Evolutionary conservation across 805 yeast species (phyloP).

Genomic region (Candida qinlingensis): DNA sequence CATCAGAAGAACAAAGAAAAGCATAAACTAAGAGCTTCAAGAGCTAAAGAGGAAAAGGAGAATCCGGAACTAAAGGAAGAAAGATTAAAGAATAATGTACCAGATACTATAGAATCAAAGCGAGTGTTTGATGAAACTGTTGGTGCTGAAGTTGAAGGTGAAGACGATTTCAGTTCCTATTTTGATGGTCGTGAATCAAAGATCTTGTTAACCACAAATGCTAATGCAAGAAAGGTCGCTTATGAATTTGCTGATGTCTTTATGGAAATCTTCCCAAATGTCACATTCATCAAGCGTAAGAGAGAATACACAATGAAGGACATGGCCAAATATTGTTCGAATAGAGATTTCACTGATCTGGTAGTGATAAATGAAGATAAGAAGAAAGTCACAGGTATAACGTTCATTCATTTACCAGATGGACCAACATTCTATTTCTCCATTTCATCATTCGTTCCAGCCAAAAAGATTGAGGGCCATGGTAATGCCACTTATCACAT

Average conservation of each 20-base stretch:
- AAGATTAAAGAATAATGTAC: constrained; percentile 44
- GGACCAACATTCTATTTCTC: constrained; percentile 96
- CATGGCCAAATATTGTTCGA: constrained; percentile 76
- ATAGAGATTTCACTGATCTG: constrained; percentile 82
- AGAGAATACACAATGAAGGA: constrained; percentile 79
- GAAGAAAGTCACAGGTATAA: constrained; percentile 84
- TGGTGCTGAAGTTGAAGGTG: constrained; percentile 25
- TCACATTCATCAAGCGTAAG: constrained; percentile 83
- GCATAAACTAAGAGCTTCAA: constrained; percentile 69
- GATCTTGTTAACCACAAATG: constrained; percentile 83
- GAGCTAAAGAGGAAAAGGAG: constrained; percentile 82
- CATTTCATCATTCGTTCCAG: constrained; percentile 67
- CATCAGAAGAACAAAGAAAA: constrained; percentile 71
- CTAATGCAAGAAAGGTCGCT: constrained; percentile 78
- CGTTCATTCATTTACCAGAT: constrained; percentile 88
- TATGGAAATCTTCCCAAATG: constrained; percentile 79
- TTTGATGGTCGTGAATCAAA: constrained; percentile 51
- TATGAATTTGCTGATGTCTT: constrained; percentile 86
- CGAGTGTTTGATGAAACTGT: constrained; percentile 26
- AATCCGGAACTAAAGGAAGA: constrained; percentile 80
- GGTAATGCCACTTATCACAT: constrained; percentile 87
- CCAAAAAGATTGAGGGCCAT: constrained; percentile 76
- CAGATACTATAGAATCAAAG: constrained; percentile 24
- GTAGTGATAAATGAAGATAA: constrained; percentile 91
- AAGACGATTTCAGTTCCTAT: constrained; percentile 25